Evolutionary conservation across 2,329 filamentous ascomycete species (phyloP).

Genomic region (Plenodomus lindquistii): DNA sequence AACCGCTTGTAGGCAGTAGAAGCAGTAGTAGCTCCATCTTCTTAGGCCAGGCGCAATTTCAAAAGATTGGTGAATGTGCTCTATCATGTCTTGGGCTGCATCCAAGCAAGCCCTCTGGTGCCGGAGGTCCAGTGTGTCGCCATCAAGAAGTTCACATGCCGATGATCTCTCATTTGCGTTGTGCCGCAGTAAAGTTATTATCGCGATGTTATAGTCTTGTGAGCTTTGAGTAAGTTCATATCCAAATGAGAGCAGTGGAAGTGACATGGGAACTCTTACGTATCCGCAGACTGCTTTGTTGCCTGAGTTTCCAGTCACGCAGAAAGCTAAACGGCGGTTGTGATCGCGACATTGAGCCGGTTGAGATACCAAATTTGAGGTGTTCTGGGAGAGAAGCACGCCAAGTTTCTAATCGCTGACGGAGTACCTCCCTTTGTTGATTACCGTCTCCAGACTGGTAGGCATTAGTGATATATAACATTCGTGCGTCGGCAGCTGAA

Average conservation of each 20-base stretch:
- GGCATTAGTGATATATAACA: too few species aligned
- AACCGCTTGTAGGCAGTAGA: slow-evolving; percentile 1
- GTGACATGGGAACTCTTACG: neutral
- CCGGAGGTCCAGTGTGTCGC: neutral
- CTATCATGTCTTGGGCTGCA: slow-evolving; percentile 2
- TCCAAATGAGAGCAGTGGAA: neutral
- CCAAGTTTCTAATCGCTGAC: slow-evolving; percentile 1
- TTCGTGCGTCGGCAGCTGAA: too few species aligned
- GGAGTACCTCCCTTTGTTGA: neutral
- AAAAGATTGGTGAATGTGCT: neutral
- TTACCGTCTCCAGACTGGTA: too few species aligned
- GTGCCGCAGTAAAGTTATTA: neutral
- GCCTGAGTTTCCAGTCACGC: neutral
- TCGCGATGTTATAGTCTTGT: neutral
- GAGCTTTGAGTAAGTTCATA: neutral
- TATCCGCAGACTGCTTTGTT: neutral
- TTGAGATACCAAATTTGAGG: neutral
- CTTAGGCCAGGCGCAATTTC: neutral
- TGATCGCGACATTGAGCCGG: too few species aligned
- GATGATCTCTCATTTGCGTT: neutral
- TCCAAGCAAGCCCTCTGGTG: neutral
- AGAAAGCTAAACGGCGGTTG: neutral
- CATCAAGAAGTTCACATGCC: neutral
- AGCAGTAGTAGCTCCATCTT: slow-evolving; percentile 2
- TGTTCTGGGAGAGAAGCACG: neutral